These are phyloP conservation scores for Saturnispora serradocipensis DNA, from an alignment of 805 yeast species.

Conservation along the genomic window DNA sequence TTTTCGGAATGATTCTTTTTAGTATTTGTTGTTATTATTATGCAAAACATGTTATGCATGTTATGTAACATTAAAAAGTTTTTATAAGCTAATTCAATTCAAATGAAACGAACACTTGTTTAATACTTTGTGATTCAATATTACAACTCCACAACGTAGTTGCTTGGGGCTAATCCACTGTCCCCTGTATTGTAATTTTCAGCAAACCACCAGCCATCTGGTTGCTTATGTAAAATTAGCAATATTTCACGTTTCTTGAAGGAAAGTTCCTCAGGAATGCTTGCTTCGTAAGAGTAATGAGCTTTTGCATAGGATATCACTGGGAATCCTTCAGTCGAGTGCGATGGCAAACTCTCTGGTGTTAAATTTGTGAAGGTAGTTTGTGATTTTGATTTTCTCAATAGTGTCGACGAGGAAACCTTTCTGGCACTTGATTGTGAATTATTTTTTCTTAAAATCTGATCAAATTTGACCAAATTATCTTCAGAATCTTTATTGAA, in stretches of 20 bases:
- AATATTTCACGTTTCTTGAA: constrained; percentile 51
- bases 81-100: neutral
- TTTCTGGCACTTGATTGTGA: constrained; percentile 7
- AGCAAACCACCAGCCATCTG: constrained; percentile 72
- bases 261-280: constrained; percentile 50
- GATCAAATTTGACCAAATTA: neutral
- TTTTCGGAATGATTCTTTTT: constrained; percentile 36
- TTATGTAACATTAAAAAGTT: constrained; percentile 3
- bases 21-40: constrained; percentile 40
- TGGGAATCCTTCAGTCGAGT: constrained; percentile 44
- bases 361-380: constrained; percentile 18
- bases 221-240: constrained; percentile 46
- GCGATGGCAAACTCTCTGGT: constrained; percentile 33
- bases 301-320: constrained; percentile 47
- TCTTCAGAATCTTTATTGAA: constrained; percentile 8
- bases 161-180: constrained; percentile 58
- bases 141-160: constrained; percentile 34
- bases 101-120: neutral
- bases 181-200: constrained; percentile 40
- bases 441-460: constrained; percentile 1
- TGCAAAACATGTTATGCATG: constrained; percentile 35
- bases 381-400: constrained; percentile 26
- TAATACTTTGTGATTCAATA: neutral
- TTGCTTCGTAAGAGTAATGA: constrained; percentile 48
- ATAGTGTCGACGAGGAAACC: constrained; percentile 5